A percentile compares a stretch with the other conserved stretches of the same genome.
Evolutionary conservation across 2,329 filamentous ascomycete species (phyloP).

Genomic region (Penicillium sp.): DNA sequence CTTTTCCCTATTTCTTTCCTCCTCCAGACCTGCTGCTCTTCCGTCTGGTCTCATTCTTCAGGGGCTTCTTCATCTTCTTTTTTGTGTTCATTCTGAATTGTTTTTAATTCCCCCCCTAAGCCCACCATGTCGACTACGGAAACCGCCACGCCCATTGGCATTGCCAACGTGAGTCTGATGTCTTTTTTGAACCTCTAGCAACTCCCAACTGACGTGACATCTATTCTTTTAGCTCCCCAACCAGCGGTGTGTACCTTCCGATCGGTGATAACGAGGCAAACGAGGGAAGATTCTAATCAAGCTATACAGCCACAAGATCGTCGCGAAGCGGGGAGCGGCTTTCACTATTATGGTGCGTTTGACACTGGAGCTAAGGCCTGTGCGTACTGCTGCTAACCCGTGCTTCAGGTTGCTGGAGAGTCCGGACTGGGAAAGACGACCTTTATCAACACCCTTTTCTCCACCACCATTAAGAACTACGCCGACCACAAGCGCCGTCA

Average conservation of each 20-base stretch:
- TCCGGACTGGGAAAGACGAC: slow-evolving; percentile 98
- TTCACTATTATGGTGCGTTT: slow-evolving; percentile 95
- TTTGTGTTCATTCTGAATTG: slow-evolving; percentile 21
- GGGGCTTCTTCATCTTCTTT: slow-evolving; percentile 18
- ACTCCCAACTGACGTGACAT: slow-evolving; percentile 14
- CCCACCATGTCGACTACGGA: slow-evolving; percentile 59
- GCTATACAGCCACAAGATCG: slow-evolving; percentile 65
- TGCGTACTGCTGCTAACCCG: slow-evolving; percentile 26
- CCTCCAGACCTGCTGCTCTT: slow-evolving; percentile 15
- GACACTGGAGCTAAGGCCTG: slow-evolving; percentile 5
- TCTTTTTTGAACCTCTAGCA: background rate
- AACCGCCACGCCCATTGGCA: slow-evolving; percentile 68
- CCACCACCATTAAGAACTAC: slow-evolving; percentile 99
- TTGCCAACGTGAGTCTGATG: slow-evolving; percentile 65
- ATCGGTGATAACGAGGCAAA: slow-evolving; percentile 8
- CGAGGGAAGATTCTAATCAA: slow-evolving; percentile 25
- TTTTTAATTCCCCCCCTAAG: slow-evolving; percentile 22
- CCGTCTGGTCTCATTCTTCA: slow-evolving; percentile 13
- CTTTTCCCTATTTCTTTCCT: slow-evolving; percentile 20
- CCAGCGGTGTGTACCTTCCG: slow-evolving; percentile 62
- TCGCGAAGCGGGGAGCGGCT: slow-evolving; percentile 84
- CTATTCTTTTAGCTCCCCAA: slow-evolving; percentile 60
- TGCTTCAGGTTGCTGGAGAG: slow-evolving; percentile 84
- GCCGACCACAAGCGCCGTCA: slow-evolving; percentile 99
- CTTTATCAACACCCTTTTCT: slow-evolving; percentile 99